Base-by-base conservation (phyloP, 2,329 filamentous ascomycete species). In the Epichloe brachyelytri region DNA sequence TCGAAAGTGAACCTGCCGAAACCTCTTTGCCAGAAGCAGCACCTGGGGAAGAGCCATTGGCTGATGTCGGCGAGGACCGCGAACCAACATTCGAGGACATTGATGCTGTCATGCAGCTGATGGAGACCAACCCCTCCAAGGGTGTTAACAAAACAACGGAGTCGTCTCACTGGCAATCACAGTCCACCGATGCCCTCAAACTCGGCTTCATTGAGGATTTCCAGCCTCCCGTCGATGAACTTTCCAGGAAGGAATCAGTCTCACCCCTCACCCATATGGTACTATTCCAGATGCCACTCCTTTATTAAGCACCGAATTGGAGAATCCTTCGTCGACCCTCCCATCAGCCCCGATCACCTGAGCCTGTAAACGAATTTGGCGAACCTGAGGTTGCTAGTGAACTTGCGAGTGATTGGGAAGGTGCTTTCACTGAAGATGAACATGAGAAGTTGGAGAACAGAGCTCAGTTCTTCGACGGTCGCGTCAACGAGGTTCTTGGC, bases 401-500 rank as follows among this genome's bases (percentile, higher is more conserved):
- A 15, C 82, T 84, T 22, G 78, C 82, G 53, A 96, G 90, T 63
- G 91, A 97, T 65, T 98, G 93, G 93, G 89, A 95, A 61, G 85
- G 85, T 62, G 81, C 85, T 45, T 83, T 96, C 55, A 85, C 85
- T 10, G 86, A 88, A 17, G 83, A 85, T 36, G 87, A 94, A 60
- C 88, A 94, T 53, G 79, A 82, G 48, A 95, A 95, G 67, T 73
- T 97, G 51, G 81, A 86, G 56, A 82, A 83, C 49, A 82, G 89
- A 46, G 87, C 86, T 56, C 79, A 81, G 45, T 97, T 95, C 75
- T 96, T 97, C 61, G 89, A 97, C 62, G 84, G 81, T 45, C 89
- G 87, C 62, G 87, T 98, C 55, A 89, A 95, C 63, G 82, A 88
- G 48, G 70, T 97, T 56, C 86, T 98, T 56, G 86, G 86, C 49